Percentiles rank a stretch among this genome's conserved stretches.
phyloP scores from a whole-genome alignment of 2,329 filamentous ascomycete genomes.

The Scleromitrula shiraiana region DNA sequence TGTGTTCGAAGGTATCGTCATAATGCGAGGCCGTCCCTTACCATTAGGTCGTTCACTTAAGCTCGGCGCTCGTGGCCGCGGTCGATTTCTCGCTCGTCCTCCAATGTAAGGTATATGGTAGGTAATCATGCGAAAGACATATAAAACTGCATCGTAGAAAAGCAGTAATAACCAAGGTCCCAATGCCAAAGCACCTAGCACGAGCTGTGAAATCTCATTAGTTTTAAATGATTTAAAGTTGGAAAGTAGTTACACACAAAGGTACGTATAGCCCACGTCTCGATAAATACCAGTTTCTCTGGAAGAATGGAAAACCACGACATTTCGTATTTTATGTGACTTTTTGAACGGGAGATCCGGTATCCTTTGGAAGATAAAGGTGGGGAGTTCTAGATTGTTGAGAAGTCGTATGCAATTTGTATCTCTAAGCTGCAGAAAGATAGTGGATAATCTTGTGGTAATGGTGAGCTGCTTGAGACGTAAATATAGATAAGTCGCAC shows the following conservation, averaged over 20 bases:
- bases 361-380: background rate
- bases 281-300: conserved; percentile 45
- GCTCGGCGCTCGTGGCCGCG: conserved; percentile 53
- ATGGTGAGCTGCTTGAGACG: background rate
- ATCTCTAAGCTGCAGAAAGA: background rate
- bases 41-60: conserved; percentile 49
- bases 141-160: conserved; percentile 55
- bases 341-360: background rate
- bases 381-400: background rate
- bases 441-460: background rate
- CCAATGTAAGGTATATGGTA: conserved; percentile 54
- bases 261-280: conserved; percentile 52
- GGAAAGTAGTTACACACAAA: conserved; percentile 33
- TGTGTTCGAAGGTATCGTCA: conserved; percentile 16
- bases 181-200: conserved; percentile 52
- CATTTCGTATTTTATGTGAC: conserved; percentile 38
- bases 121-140: conserved; percentile 47
- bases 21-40: conserved; percentile 28
- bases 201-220: conserved; percentile 38
- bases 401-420: background rate
- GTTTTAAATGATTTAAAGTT: conserved; percentile 2
- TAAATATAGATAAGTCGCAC: too few relatives aligned
- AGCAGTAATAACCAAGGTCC: conserved; percentile 55
- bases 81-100: conserved; percentile 50
- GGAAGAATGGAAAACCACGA: conserved; percentile 59